A percentile compares a stretch with the other conserved stretches of the same genome.
Evolutionary conservation across 2,329 filamentous ascomycete genomes (phyloP).

Genomic region (Domatiomyces catenatus): DNA sequence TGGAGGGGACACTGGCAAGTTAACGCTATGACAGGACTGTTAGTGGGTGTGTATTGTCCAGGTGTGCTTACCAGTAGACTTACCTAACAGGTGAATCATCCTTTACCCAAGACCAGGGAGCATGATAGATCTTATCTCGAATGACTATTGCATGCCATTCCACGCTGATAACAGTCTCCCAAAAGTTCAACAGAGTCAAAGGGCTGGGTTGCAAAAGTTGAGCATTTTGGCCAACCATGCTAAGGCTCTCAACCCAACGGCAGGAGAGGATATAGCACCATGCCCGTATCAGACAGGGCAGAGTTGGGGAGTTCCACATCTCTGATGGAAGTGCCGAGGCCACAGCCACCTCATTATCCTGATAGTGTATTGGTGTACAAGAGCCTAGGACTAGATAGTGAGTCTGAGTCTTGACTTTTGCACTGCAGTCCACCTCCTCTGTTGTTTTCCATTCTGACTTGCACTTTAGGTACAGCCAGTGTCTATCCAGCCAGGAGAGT

Average conservation of each 20-base stretch:
- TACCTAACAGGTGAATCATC: slow-evolving; percentile 1
- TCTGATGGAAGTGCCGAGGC: neutral
- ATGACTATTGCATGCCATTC: slow-evolving; percentile 2
- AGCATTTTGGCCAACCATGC: slow-evolving; percentile 8
- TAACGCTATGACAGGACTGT: neutral
- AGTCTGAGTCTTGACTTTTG: neutral
- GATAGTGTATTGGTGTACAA: slow-evolving; percentile 1
- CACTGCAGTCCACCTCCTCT: neutral
- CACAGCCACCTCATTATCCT: neutral
- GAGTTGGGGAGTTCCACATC: slow-evolving; percentile 1
- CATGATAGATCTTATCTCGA: neutral
- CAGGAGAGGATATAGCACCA: slow-evolving; percentile 17
- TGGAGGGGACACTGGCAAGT: slow-evolving; percentile 2
- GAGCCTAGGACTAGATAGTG: slow-evolving; percentile 2
- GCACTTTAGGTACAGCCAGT: slow-evolving; percentile 3
- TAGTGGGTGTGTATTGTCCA: neutral
- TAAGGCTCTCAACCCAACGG: slow-evolving; percentile 15
- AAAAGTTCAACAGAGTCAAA: slow-evolving; percentile 1
- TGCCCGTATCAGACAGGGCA: slow-evolving; percentile 5
- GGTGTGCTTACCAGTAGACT: slow-evolving; percentile 2
- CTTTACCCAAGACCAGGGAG: slow-evolving; percentile 8
- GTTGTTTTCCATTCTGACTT: slow-evolving; percentile 4
- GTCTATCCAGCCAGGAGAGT: slow-evolving; percentile 1
- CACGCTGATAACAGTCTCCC: slow-evolving; percentile 1
- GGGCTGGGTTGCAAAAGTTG: slow-evolving; percentile 4